A percentile compares a stretch with the other conserved stretches of the same genome.
These are phyloP conservation scores for Phytophthora kernoviae DNA, from an alignment of 352 stramenopile genomes.

Conservation along the genomic window DNA sequence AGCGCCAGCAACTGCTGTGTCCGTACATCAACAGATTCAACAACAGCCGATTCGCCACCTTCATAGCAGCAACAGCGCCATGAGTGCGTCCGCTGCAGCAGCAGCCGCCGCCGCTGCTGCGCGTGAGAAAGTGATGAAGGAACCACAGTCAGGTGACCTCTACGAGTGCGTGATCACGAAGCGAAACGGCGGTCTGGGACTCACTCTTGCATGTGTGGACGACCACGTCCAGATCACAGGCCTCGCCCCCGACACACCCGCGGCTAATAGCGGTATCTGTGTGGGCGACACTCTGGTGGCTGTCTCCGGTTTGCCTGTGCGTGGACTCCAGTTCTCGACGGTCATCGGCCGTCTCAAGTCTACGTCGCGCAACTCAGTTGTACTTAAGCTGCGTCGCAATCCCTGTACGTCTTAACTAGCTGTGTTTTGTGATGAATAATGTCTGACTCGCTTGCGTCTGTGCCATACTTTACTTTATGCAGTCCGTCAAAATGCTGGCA, in stretches of 20 bases:
- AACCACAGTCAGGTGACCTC: conserved; percentile 77
- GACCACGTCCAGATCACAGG: conserved; percentile 87
- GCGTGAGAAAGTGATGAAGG: conserved; percentile 85
- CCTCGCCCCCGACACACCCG: conserved; percentile 69
- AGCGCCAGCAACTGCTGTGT: conserved; percentile 16
- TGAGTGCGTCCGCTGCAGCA: conserved; percentile 24
- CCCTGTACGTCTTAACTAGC: conserved; percentile 60
- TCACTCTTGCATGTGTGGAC: conserved; percentile 82
- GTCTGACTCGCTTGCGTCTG: conserved; percentile 14
- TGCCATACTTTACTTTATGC: conserved; percentile 10
- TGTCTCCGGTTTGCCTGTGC: conserved; percentile 71
- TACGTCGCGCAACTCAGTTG: conserved; percentile 77
- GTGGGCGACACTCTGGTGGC: conserved; percentile 81
- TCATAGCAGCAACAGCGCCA: conserved; percentile 31
- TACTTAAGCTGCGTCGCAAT: conserved; percentile 81
- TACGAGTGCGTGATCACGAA: conserved; percentile 89
- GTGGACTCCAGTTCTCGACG: conserved; percentile 83
- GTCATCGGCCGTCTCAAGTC: conserved; percentile 82
- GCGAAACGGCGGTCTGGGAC: conserved; percentile 69
- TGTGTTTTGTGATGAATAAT: background rate
- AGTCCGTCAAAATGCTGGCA: conserved; percentile 73
- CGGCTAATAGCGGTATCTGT: conserved; percentile 74
- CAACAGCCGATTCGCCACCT: conserved; percentile 30
- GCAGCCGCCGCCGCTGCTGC: conserved; percentile 41
- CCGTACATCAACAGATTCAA: conserved; percentile 28